phyloP scores from a whole-genome alignment of 2,329 filamentous ascomycete species.

The Fusarium buharicum region DNA sequence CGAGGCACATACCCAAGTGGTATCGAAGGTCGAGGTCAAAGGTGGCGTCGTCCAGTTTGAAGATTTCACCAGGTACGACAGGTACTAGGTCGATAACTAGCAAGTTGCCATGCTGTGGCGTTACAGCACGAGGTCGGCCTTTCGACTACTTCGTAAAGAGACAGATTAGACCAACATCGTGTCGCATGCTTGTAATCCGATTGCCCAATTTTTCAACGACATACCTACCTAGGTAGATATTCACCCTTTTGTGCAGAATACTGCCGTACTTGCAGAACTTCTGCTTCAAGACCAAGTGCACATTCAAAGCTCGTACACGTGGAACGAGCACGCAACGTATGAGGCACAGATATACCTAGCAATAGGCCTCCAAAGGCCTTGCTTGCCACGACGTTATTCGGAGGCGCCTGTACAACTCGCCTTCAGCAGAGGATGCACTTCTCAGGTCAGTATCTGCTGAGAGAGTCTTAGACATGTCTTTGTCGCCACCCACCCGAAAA shows the following conservation, averaged over 20 bases:
- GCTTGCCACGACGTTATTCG: slow-evolving; percentile 17
- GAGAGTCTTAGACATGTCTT: slow-evolving; percentile 34
- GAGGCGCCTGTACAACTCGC: slow-evolving; percentile 17
- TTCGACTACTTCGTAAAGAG: neutral
- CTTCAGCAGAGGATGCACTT: slow-evolving; percentile 3
- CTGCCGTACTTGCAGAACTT: slow-evolving; percentile 4
- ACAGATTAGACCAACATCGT: neutral
- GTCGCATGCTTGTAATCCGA: slow-evolving; percentile 5
- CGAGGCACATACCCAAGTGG: slow-evolving; percentile 29
- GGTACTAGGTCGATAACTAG: slow-evolving; percentile 1
- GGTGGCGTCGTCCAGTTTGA: slow-evolving; percentile 19
- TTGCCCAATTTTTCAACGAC: neutral
- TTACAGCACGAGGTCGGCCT: slow-evolving; percentile 1
- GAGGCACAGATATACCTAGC: slow-evolving; percentile 26
- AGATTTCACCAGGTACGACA: slow-evolving; percentile 17
- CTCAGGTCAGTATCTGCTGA: slow-evolving; percentile 8
- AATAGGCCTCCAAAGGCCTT: slow-evolving; percentile 30
- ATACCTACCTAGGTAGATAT: neutral
- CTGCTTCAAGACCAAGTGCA: slow-evolving; percentile 11
- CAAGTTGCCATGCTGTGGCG: slow-evolving; percentile 8
- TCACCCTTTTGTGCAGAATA: neutral
- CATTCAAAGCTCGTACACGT: slow-evolving; percentile 33
- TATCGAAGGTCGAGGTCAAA: slow-evolving; percentile 17
- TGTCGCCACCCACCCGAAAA: slow-evolving; percentile 5
- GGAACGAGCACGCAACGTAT: slow-evolving; percentile 27